A percentile compares a stretch with the other conserved stretches of the same genome.
Conservation (phyloP, 164 flowering plant species). For the Magnolia kwangsiensis region DNA sequence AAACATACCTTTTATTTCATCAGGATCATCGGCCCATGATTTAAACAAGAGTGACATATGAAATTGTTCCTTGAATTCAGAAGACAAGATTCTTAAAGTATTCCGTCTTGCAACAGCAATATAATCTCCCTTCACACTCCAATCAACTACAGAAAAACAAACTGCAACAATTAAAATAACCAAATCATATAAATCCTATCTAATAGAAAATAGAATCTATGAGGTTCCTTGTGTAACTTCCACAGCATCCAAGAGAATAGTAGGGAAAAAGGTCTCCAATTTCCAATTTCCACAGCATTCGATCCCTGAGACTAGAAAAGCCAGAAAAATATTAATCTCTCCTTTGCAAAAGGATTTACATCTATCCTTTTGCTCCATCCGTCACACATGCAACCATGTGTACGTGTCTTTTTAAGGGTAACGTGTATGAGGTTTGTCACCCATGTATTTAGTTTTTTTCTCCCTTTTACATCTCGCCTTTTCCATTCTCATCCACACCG, state of each 20-base stretch:
- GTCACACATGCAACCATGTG: too few relatives aligned
- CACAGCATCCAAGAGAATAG: not conserved
- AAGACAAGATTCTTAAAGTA: slow-evolving; percentile 52
- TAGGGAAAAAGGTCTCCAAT: not conserved
- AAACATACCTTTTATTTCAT: slow-evolving; percentile 57
- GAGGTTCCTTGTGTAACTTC: not conserved
- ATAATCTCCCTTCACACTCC: slow-evolving; percentile 56
- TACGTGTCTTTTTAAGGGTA: too few relatives aligned
- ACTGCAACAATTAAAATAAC: not conserved
- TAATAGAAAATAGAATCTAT: not conserved
- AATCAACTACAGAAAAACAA: slow-evolving; percentile 48
- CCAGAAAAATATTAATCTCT: too few relatives aligned
- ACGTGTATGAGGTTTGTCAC: too few relatives aligned
- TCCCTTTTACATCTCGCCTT: too few relatives aligned
- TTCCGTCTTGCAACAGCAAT: slow-evolving; percentile 66
- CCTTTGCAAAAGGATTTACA: too few relatives aligned
- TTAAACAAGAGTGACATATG: slow-evolving; percentile 42
- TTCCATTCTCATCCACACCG: too few relatives aligned
- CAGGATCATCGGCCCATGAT: slow-evolving; percentile 40
- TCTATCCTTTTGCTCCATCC: too few relatives aligned
- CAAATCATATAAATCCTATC: not conserved
- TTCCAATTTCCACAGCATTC: too few relatives aligned
- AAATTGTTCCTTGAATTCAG: slow-evolving; percentile 52
- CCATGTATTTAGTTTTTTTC: too few relatives aligned
- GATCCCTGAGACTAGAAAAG: too few relatives aligned